Evolutionary conservation across 1,139 yeast genomes (phyloP).

Genomic region (Taphrina betulina): DNA sequence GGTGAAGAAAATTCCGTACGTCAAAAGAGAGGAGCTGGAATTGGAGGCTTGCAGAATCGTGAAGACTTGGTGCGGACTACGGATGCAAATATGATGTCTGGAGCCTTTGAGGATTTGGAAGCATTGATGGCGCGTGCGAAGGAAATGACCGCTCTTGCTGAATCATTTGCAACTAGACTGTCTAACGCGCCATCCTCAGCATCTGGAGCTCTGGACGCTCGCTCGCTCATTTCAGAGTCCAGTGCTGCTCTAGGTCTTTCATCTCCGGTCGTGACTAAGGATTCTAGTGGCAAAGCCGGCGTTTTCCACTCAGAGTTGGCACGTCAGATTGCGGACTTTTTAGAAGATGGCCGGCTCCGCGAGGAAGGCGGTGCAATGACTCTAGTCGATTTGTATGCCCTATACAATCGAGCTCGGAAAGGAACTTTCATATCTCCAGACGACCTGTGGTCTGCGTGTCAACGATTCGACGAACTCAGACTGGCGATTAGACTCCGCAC

Average conservation of each 20-base stretch:
- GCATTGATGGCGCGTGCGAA: conserved; percentile 74
- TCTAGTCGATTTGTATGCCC: conserved; percentile 58
- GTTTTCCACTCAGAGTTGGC: conserved; percentile 54
- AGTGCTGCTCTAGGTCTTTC: conserved; percentile 44
- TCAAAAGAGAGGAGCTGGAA: conserved; percentile 51
- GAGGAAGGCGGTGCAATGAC: conserved; percentile 60
- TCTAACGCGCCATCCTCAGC: conserved; percentile 39
- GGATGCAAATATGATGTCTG: conserved; percentile 62
- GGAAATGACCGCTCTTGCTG: conserved; percentile 62
- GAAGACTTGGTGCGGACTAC: conserved; percentile 59
- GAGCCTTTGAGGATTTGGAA: conserved; percentile 74
- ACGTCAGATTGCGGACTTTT: conserved; percentile 60
- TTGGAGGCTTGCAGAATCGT: conserved; percentile 65
- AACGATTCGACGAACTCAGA: conserved; percentile 50
- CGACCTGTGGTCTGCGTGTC: conserved; percentile 56
- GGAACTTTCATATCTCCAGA: conserved; percentile 59
- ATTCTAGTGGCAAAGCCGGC: conserved; percentile 45
- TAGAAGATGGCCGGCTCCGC: conserved; percentile 49
- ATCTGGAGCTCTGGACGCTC: conserved; percentile 2
- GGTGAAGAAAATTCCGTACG: no score
- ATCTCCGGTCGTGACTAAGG: conserved; percentile 45
- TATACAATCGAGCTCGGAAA: conserved; percentile 62
- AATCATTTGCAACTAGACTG: conserved; percentile 50
- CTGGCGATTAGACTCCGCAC: conserved; percentile 51
- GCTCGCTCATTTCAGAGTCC: conserved; percentile 41